Conservation (phyloP, 306 rosid genomes). For the Potentilla sterilis region DNA sequence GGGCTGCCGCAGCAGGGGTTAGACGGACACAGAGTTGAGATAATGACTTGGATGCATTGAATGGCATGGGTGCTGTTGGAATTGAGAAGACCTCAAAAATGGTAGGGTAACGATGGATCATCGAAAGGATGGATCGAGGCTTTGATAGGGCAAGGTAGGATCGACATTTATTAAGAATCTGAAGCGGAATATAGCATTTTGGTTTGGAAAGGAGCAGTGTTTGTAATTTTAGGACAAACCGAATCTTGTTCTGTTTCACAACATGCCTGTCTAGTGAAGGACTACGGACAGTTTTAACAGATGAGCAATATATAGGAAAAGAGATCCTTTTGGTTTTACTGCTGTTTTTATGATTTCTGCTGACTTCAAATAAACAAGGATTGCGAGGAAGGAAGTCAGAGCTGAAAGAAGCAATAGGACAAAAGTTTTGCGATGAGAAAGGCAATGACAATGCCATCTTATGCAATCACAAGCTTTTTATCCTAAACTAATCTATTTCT, state of each 20-base stretch:
- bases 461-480: not conserved
- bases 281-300: constrained; percentile 67
- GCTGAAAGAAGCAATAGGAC: constrained; percentile 24
- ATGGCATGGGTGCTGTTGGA: constrained; percentile 65
- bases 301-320: constrained; percentile 51
- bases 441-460: constrained; percentile 44
- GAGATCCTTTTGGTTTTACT: constrained; percentile 10
- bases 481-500: not conserved
- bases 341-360: constrained; percentile 16
- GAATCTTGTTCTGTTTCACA: constrained; percentile 56
- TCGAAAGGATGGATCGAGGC: constrained; percentile 65
- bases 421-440: constrained; percentile 36
- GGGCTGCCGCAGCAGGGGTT: constrained; percentile 80
- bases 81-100: constrained; percentile 64
- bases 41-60: constrained; percentile 67
- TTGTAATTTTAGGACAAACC: constrained; percentile 82
- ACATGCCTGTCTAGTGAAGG: constrained; percentile 64
- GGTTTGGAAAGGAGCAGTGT: constrained; percentile 86
- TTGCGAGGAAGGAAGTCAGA: constrained; percentile 43
- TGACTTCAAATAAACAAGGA: constrained; percentile 28
- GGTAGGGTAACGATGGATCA: constrained; percentile 85
- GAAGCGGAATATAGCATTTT: constrained; percentile 70
- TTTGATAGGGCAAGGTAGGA: constrained; percentile 59
- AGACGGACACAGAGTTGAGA: constrained; percentile 85
- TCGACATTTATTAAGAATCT: constrained; percentile 72